Base-by-base conservation (phyloP, 140 eudicot genomes). In the Oenanthe javanica region DNA sequence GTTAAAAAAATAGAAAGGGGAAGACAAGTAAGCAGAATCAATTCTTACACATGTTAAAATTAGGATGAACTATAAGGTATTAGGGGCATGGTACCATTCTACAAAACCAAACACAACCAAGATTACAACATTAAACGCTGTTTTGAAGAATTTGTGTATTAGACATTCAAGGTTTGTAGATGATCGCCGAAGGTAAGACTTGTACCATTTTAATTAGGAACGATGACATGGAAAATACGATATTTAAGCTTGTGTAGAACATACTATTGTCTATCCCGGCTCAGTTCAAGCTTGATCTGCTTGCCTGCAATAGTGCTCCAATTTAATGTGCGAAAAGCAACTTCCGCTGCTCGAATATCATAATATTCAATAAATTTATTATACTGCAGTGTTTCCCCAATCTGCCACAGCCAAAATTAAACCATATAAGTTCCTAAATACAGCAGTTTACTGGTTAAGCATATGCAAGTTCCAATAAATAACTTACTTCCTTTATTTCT, bases 311-410 rank as follows among this genome's bases (percentile, higher is more conserved):
- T 69, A 27, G 46, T 78, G 51, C 78, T 75, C 77, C 79, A 54
- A 81, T 79, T 86, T 80, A 86, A 81, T 66, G 85, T 80, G 38
- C 61, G 83, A 55, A 64, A 71, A 81, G 85, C 87, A 51, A 85
- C 87, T 79, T 84, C 87, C 9, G 89, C 82, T 19, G 89, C 87
- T 81, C 87, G 87, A 67, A 84, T 84, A 81, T 86, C 89, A 81
- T 81, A 84, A 78, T 31, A 86, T 77, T 84, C 86, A 10, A 86
- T 84, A 75, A 45, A 21, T 79, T 71, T 81, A 48, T 84, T 78
- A 75, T 75, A n/a, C 52, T 59, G 73, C 52, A 73, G 71, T 14
- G 85, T 78, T 81, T 81, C 85, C 71, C 77, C 57, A 71, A 86
- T 86, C 89, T 86, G 85, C 86, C 81, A 75, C 18, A 78, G 16